Evolutionary conservation across 1,284 basidiomycete species (phyloP), one percentile per base, ranked within the genome.

Genomic region (Athelia sp.): DNA sequence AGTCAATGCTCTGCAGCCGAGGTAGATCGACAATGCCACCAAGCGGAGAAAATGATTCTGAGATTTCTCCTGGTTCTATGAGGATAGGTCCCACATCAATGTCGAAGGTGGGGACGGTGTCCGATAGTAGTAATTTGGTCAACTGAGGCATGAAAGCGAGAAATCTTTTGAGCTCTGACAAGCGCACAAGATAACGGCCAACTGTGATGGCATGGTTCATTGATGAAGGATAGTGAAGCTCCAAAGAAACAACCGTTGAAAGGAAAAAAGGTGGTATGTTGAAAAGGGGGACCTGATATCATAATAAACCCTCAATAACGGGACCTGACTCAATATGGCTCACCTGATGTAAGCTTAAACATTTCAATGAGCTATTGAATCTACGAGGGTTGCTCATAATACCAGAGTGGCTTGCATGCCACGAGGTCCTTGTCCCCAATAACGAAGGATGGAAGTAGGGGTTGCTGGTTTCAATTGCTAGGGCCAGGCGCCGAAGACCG

Each of bases 101-200:
- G 49, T 72, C 67, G 60, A 74, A 72, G 26, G 67, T 55, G 10
- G 74, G 73, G 11, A 68, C 64, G 13, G 72, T 72, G 50, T 72
- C 67, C 13, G 56, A 57, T 23, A 80, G 59, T 22, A 65, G 62
- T 46, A 80, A 62, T 31, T 72, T 66, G 54, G 72, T 67, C 10
- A 78, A 58, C 43, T 60, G 61, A 26, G 70, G 66, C 1, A 72
- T 68, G 18, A 65, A 61, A 36, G 56, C 58, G 40, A 77, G 56
- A 45, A 75, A 65, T 35, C 57, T 59, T 47, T 61, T 56, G 18
- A 76, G 62, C 24, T 65, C 54, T 6, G 69, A 73, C 58, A 74
- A 61, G 50, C 63, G 68, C 53, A 70, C 50, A 21, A 60, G 52
- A 51, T 62, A 60, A 36, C 56, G 54, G 45, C 59, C 57, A 11